Evolutionary conservation across 1,284 basidiomycete species (phyloP).

Genomic region (Phylloporus sp.): DNA sequence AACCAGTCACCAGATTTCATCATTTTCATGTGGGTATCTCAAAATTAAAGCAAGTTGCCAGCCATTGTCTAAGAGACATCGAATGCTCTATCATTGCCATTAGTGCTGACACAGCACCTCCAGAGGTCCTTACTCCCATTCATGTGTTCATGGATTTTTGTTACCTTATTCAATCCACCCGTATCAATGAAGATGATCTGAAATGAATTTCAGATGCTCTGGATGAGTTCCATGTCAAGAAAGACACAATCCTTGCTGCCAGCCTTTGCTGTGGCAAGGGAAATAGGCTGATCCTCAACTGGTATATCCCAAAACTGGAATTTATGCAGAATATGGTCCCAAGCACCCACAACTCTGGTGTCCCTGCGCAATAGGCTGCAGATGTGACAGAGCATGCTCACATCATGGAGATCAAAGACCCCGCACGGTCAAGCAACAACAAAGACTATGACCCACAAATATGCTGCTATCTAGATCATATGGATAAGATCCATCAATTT

Average conservation of each 20-base stretch:
- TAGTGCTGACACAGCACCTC: not conserved
- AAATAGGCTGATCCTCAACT: not conserved
- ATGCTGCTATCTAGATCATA: not conserved
- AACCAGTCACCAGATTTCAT: not conserved
- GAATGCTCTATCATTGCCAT: not conserved
- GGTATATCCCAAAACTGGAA: not conserved
- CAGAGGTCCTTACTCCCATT: not conserved
- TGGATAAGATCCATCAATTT: not conserved
- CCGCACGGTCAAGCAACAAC: not conserved
- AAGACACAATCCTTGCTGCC: not conserved
- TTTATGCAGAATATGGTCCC: not conserved
- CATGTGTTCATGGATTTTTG: not conserved
- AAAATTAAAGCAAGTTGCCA: constrained; percentile 6
- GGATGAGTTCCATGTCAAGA: not conserved
- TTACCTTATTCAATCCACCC: not conserved
- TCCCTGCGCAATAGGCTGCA: not conserved
- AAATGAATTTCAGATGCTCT: not conserved
- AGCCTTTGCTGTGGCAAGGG: not conserved
- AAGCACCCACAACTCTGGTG: not conserved
- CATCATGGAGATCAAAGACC: not conserved
- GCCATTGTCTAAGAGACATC: not conserved
- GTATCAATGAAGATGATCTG: not conserved
- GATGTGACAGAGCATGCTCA: not conserved
- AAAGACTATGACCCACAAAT: not conserved
- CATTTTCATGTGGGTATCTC: constrained; percentile 15